Conservation (phyloP, 2,329 filamentous ascomycete species). For the Polytolypa hystricis region DNA sequence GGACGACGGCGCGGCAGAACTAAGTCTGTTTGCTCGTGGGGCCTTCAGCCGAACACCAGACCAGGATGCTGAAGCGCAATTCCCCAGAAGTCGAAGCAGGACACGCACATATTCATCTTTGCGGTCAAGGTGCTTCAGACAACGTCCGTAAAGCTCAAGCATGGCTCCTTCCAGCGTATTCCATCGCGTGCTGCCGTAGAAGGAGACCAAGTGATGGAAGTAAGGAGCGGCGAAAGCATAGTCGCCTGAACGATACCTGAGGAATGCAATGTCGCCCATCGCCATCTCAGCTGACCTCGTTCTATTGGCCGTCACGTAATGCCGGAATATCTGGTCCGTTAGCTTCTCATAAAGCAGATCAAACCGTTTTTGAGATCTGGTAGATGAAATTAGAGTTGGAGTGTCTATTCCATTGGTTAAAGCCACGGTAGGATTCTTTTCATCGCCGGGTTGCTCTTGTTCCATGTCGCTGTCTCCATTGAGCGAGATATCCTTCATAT, state of each 20-base stretch:
- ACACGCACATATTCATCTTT: slow-evolving; percentile 71
- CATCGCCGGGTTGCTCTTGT: slow-evolving; percentile 8
- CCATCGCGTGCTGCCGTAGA: slow-evolving; percentile 72
- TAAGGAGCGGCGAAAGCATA: slow-evolving; percentile 62
- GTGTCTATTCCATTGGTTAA: slow-evolving; percentile 41
- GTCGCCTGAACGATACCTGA: slow-evolving; percentile 69
- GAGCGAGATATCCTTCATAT: slow-evolving; percentile 26
- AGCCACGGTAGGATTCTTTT: slow-evolving; percentile 5
- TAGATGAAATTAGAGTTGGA: slow-evolving; percentile 48
- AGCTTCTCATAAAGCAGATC: slow-evolving; percentile 60
- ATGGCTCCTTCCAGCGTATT: slow-evolving; percentile 67
- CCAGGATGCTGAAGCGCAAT: slow-evolving; percentile 25
- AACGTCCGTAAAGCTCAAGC: slow-evolving; percentile 74
- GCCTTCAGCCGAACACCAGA: slow-evolving; percentile 21
- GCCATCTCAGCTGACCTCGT: slow-evolving; percentile 64
- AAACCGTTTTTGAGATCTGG: slow-evolving; percentile 53
- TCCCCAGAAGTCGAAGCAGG: slow-evolving; percentile 53
- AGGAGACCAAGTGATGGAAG: slow-evolving; percentile 66
- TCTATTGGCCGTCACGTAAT: slow-evolving; percentile 71
- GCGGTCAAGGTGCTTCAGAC: slow-evolving; percentile 63
- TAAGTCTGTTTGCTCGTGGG: neutral
- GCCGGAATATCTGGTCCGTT: slow-evolving; percentile 73
- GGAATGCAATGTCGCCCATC: slow-evolving; percentile 72
- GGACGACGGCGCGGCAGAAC: slow-evolving; percentile 19
- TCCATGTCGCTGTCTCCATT: slow-evolving; percentile 22